Conservation (phyloP, 176 grass and related monocot genomes). For the Sorghum bicolor region Sorghum_bicolor_NCBIv3 NC_012877.2:6381501-6382000, state of each 20-base stretch:
- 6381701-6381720: neutral
- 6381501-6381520: constrained; percentile 21
- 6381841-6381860: constrained; percentile 60
- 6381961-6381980: constrained; percentile 24
- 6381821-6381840: constrained; percentile 30
- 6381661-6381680: constrained; percentile 19
- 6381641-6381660: neutral
- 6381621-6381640: neutral
- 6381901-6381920: constrained; percentile 60
- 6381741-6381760: neutral
- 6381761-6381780: neutral
- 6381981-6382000: constrained; percentile 11
- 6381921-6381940: constrained; percentile 10
- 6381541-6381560: constrained; percentile 40
- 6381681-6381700: constrained; percentile 16
- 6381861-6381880: constrained; percentile 81
- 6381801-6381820: neutral
- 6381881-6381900: constrained; percentile 67
- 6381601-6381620: neutral
- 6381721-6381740: constrained; percentile 1
- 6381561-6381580: constrained; percentile 48
- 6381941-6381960: constrained; percentile 16
- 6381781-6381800: constrained; percentile 14
- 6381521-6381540: constrained; percentile 1
- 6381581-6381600: constrained; percentile 53